Evolutionary conservation across 345 rosid genomes (phyloP), one percentile per base, ranked within the genome.

Genomic region (Sonneratia caseolaris): DNA sequence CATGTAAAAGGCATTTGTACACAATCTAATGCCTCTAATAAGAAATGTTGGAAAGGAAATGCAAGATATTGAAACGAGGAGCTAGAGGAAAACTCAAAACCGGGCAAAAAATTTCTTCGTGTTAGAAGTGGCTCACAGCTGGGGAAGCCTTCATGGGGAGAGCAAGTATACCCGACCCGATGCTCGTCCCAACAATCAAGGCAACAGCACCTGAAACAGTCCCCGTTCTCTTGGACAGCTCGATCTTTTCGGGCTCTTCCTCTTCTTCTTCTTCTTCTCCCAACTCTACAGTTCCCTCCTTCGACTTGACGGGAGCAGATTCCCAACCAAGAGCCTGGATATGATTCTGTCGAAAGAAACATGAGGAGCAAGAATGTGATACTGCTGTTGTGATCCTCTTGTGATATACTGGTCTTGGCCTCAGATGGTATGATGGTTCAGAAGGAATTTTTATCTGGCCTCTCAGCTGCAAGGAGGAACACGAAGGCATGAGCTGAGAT

Each of bases 141-240:
- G 83, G 78, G 71, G 84, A 76, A 80, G 90, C 93, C 80, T 83
- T 83, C 70, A 70, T 67, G 27, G 93, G 89, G 11, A 88, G 86
- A 7, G 86, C 86, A 73, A 85, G 89, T 27, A 86, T 88, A 21
- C 89, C 93, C 3, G 88, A 83, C 14, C 93, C 89, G 70, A 86
- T 85, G 76, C 88, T 85, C 42, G 89, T 86, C 45, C 90, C 89
- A 64, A 88, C 72, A 38, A 88, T 79, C 64, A 86, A 83, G 24
- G 89, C 89, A 71, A 81, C 83, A 9, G 90, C 93, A 7, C 93
- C 88, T 40, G 75, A 81, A n/a, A 83, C 70, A 0, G 77, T 86
- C 71, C 92, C 92, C 66, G 86, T 83, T 70, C 77, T 79, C 68
- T 76, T 72, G 66, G 45, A 68, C 56, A 59, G 13, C 64, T 7